Conservation (phyloP, 768 basidiomycete genomes). For the Hysterangium stoloniferum region DNA sequence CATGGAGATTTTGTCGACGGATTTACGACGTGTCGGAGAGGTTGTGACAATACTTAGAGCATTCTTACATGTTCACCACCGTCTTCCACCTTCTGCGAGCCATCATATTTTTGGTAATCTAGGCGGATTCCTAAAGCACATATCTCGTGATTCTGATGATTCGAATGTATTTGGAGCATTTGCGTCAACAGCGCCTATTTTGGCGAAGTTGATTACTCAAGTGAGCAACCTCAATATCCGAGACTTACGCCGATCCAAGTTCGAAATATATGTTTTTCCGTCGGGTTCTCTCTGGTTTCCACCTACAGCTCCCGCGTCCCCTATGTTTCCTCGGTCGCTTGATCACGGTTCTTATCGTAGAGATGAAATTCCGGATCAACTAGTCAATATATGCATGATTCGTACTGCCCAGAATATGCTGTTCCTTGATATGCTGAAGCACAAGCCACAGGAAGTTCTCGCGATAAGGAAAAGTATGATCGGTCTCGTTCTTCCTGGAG, state of each 20-base stretch:
- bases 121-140: conserved; percentile 55
- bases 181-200: conserved; percentile 46
- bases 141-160: conserved; percentile 36
- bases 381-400: conserved; percentile 54
- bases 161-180: conserved; percentile 42
- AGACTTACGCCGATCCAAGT: conserved; percentile 64
- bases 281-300: conserved; percentile 67
- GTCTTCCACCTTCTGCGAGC: conserved; percentile 55
- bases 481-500: conserved; percentile 47
- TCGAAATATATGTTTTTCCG: conserved; percentile 61
- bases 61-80: conserved; percentile 47
- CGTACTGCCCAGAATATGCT: conserved; percentile 66
- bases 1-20: conserved; percentile 50
- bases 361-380: conserved; percentile 31
- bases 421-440: conserved; percentile 54
- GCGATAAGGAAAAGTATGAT: conserved; percentile 58
- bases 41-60: conserved; percentile 48
- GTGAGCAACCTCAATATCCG: conserved; percentile 67
- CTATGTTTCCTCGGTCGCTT: conserved; percentile 53
- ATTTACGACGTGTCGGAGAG: conserved; percentile 36
- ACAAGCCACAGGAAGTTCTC: conserved; percentile 61
- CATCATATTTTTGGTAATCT: conserved; percentile 66
- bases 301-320: conserved; percentile 40
- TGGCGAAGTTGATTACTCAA: conserved; percentile 51
- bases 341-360: conserved; percentile 22